Percentiles rank a stretch among this genome's conserved stretches.
These are phyloP conservation scores for Euclidium syriacum DNA, from an alignment of 345 rosid species.

Conservation along the genomic window DNA sequence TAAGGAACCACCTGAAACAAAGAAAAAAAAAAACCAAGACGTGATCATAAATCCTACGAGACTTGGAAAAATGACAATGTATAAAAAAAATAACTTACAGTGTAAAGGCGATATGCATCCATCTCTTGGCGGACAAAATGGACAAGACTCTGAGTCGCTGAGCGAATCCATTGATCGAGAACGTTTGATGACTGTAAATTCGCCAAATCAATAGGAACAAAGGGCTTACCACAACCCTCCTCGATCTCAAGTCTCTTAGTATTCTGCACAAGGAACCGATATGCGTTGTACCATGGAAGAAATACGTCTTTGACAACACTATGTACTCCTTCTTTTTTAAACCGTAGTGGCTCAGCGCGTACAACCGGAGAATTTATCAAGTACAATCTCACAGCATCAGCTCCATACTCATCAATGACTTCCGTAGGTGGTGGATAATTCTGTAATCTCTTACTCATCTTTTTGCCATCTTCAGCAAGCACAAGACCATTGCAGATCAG, in stretches of 20 bases:
- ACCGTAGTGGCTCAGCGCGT: conserved; percentile 92
- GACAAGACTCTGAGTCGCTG: conserved; percentile 98
- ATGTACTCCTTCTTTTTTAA: conserved; percentile 88
- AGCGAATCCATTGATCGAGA: conserved; percentile 93
- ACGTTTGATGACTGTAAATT: conserved; percentile 68
- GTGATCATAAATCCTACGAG: background rate
- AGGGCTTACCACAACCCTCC: conserved; percentile 56
- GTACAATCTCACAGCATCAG: conserved; percentile 93
- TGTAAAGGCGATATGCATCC: conserved; percentile 93
- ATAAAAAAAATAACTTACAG: conserved; percentile 53
- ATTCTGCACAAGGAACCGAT: conserved; percentile 96
- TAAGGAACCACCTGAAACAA: conserved; percentile 98
- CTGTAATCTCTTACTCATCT: conserved; percentile 87
- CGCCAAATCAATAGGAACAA: conserved; percentile 48
- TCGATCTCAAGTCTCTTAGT: conserved; percentile 94
- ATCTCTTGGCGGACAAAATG: conserved; percentile 84
- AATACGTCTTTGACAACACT: conserved; percentile 97
- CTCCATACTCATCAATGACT: conserved; percentile 91
- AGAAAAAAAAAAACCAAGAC: background rate
- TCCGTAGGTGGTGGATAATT: conserved; percentile 93
- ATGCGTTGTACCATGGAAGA: conserved; percentile 99
- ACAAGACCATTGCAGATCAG: conserved; percentile 98
- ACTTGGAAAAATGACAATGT: background rate
- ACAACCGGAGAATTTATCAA: conserved; percentile 98
- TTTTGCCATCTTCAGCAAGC: conserved; percentile 96